phyloP scores from a whole-genome alignment of 257 asterid genomes.

The Capsicum pubescens region DNA sequence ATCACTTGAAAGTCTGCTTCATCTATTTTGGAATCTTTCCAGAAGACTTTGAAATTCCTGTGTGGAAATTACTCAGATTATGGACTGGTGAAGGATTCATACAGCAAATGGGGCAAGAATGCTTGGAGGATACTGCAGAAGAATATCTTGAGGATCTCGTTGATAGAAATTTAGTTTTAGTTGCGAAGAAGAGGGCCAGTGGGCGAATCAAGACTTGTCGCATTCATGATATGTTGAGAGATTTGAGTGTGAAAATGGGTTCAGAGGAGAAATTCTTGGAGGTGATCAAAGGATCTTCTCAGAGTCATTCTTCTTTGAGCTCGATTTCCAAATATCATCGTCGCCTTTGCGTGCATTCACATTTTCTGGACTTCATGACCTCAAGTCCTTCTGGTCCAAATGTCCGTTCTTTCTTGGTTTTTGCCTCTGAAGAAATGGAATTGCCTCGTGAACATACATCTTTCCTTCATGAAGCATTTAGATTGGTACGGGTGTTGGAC shows the following conservation, averaged over 20 bases:
- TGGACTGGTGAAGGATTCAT: slow-evolving; percentile 52
- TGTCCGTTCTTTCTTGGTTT: slow-evolving; percentile 51
- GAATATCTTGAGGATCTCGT: slow-evolving; percentile 48
- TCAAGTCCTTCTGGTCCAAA: slow-evolving; percentile 43
- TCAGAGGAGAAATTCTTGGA: slow-evolving; percentile 41
- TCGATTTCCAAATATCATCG: slow-evolving; percentile 37
- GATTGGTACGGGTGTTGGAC: slow-evolving; percentile 48
- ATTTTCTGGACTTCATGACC: slow-evolving; percentile 40
- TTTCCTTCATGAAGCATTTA: slow-evolving; percentile 43
- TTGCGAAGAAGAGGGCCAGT: slow-evolving; percentile 29
- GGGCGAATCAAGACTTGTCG: slow-evolving; percentile 40
- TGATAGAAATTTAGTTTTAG: slow-evolving; percentile 39
- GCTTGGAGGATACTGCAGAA: slow-evolving; percentile 41
- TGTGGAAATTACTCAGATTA: slow-evolving; percentile 38
- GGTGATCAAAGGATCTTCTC: slow-evolving; percentile 36
- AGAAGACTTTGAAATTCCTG: slow-evolving; percentile 44
- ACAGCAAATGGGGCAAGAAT: slow-evolving; percentile 30
- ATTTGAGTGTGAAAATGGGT: slow-evolving; percentile 41
- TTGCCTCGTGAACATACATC: slow-evolving; percentile 43
- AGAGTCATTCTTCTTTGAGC: slow-evolving; percentile 2
- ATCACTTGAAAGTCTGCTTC: slow-evolving; percentile 46
- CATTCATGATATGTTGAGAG: slow-evolving; percentile 46
- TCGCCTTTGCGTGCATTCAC: slow-evolving; percentile 48
- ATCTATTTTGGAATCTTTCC: slow-evolving; percentile 45
- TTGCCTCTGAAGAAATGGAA: slow-evolving; percentile 37